phyloP scores from a whole-genome alignment of 345 rosid species.

The Melaleuca alternifolia region DNA sequence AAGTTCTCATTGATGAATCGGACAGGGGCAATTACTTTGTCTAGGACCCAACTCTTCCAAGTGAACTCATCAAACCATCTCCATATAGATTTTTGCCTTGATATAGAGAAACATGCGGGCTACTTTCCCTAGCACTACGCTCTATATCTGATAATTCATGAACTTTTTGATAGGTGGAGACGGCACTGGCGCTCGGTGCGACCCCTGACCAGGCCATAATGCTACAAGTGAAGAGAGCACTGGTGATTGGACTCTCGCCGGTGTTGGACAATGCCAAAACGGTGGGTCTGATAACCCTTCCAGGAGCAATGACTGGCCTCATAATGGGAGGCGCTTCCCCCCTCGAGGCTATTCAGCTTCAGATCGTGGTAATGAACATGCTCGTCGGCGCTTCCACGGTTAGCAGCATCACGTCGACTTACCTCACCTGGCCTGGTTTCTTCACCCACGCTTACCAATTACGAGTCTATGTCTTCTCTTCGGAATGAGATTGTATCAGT shows the following conservation, averaged over 20 bases:
- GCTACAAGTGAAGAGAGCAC: constrained; percentile 63
- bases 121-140: neutral
- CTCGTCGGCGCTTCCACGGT: constrained; percentile 65
- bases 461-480: neutral
- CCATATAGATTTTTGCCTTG: neutral
- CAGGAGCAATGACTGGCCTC: constrained; percentile 87
- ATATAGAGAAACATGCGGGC: neutral
- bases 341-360: constrained; percentile 75
- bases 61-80: neutral
- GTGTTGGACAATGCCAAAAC: constrained; percentile 84
- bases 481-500: neutral
- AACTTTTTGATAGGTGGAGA: constrained; percentile 23
- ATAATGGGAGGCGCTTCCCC: constrained; percentile 98
- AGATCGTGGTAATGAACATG: constrained; percentile 94
- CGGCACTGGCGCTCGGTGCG: constrained; percentile 85
- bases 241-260: constrained; percentile 72
- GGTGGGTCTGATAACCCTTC: constrained; percentile 74
- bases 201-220: constrained; percentile 74
- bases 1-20: neutral
- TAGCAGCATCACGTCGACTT: constrained; percentile 71
- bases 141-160: neutral
- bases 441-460: constrained; percentile 76
- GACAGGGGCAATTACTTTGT: neutral
- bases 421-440: constrained; percentile 80
- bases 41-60: neutral